Conservation (phyloP, 2,329 filamentous ascomycete genomes). For the Fusarium buxicola region DNA sequence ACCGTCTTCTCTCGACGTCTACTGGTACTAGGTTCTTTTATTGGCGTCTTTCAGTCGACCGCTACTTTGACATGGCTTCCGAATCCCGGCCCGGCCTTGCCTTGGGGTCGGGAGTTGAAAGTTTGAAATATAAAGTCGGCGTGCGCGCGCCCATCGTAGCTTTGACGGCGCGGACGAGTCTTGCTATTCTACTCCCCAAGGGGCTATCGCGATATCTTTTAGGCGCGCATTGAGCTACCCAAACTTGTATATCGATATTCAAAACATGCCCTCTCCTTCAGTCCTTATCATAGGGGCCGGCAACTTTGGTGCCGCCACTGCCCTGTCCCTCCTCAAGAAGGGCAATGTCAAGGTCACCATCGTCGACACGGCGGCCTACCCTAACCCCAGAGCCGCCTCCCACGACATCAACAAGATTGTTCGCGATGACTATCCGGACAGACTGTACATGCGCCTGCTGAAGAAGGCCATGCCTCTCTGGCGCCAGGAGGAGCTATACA, state of each 20-base stretch:
- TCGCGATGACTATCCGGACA: constrained; percentile 56
- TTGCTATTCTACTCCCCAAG: constrained; percentile 32
- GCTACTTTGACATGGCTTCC: constrained; percentile 37
- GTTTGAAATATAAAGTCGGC: constrained; percentile 42
- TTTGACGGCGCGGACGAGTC: constrained; percentile 29
- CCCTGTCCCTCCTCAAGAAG: constrained; percentile 50
- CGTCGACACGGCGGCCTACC: constrained; percentile 51
- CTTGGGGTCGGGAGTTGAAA: constrained; percentile 23
- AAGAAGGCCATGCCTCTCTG: constrained; percentile 55
- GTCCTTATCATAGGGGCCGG: constrained; percentile 57
- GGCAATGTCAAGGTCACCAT: constrained; percentile 49
- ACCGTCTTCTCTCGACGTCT: constrained; percentile 33
- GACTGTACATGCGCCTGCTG: constrained; percentile 55
- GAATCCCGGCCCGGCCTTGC: constrained; percentile 38
- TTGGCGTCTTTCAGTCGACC: constrained; percentile 42
- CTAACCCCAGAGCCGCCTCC: constrained; percentile 56
- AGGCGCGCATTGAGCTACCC: constrained; percentile 15
- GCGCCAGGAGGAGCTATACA: constrained; percentile 62
- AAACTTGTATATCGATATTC: constrained; percentile 20
- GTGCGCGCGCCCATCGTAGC: constrained; percentile 23
- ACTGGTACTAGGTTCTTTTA: constrained; percentile 31
- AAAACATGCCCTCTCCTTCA: constrained; percentile 35
- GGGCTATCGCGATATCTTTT: constrained; percentile 17
- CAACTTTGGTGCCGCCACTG: constrained; percentile 59
- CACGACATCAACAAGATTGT: constrained; percentile 62